Evolutionary conservation across 768 basidiomycete genomes (phyloP).

Genomic region (Lactarius sp.): DNA sequence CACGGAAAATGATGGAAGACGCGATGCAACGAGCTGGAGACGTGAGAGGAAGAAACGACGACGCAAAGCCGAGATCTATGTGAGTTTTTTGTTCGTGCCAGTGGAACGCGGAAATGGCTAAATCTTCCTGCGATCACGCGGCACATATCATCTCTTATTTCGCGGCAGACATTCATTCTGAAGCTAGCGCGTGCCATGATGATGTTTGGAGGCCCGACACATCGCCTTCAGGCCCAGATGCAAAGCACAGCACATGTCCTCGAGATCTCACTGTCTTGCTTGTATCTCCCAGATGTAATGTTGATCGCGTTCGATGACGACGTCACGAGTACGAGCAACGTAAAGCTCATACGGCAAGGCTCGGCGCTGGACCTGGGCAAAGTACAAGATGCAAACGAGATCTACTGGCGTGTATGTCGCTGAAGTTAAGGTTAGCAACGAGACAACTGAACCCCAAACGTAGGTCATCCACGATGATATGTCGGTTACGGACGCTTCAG

Average conservation of each 20-base stretch:
- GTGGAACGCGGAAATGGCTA: not conserved
- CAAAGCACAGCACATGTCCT: constrained; percentile 74
- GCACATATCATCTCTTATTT: constrained; percentile 77
- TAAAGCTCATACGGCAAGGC: constrained; percentile 72
- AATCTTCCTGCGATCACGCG: constrained; percentile 52
- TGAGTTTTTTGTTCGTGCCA: constrained; percentile 35
- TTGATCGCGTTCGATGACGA: constrained; percentile 80
- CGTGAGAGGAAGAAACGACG: constrained; percentile 41
- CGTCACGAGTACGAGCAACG: constrained; percentile 72
- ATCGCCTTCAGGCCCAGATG: constrained; percentile 79
- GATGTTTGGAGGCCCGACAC: constrained; percentile 83
- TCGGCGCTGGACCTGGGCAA: constrained; percentile 74
- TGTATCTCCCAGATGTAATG: constrained; percentile 73
- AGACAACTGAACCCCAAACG: not conserved
- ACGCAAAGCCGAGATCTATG: constrained; percentile 67
- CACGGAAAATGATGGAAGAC: constrained; percentile 22
- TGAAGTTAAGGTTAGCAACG: not conserved
- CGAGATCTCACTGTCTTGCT: constrained; percentile 67
- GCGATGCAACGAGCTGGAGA: constrained; percentile 33
- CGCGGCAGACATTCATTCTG: constrained; percentile 78
- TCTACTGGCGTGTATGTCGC: constrained; percentile 65
- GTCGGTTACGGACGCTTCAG: constrained; percentile 67
- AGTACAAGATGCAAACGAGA: constrained; percentile 58
- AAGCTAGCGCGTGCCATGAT: constrained; percentile 83
- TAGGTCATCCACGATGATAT: constrained; percentile 82